A percentile compares a stretch with the other conserved stretches of the same genome.
Conservation (phyloP, 352 stramenopile genomes). For the Globisporangium megalacanthum region DNA sequence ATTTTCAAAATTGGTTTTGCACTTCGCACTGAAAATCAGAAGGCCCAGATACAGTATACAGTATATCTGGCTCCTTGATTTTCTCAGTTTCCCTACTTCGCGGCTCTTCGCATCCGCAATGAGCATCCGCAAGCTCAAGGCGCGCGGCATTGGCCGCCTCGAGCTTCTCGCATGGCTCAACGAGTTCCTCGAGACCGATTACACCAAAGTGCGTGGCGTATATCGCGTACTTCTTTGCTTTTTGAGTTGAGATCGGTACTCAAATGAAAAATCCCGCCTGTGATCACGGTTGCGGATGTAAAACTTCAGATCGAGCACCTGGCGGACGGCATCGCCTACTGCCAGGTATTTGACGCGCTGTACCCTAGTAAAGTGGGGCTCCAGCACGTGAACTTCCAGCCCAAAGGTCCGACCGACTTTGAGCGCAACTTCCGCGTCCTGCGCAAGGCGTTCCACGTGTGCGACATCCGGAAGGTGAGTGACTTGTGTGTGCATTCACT, state of each 20-base stretch:
- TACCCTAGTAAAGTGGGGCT: slow-evolving; percentile 64
- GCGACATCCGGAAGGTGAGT: slow-evolving; percentile 55
- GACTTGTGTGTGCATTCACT: not conserved
- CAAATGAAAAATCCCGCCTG: not conserved
- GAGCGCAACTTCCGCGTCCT: slow-evolving; percentile 66
- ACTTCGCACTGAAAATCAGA: too few relatives aligned
- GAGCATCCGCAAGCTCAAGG: slow-evolving; percentile 75
- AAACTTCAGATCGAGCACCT: slow-evolving; percentile 53
- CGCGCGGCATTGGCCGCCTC: slow-evolving; percentile 65
- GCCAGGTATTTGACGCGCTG: slow-evolving; percentile 64
- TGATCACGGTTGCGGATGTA: too few relatives aligned
- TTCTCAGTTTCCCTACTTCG: not conserved
- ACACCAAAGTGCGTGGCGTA: slow-evolving; percentile 46
- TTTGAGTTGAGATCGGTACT: not conserved
- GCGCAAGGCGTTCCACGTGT: slow-evolving; percentile 45
- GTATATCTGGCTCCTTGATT: not conserved
- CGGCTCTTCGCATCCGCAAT: slow-evolving; percentile 19
- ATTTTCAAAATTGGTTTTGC: too few relatives aligned
- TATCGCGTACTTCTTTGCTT: not conserved
- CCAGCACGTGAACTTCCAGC: slow-evolving; percentile 54
- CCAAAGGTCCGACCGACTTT: slow-evolving; percentile 38
- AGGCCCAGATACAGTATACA: too few relatives aligned
- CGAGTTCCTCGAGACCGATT: slow-evolving; percentile 77
- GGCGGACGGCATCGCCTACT: slow-evolving; percentile 76
- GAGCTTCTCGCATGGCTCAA: slow-evolving; percentile 78